Base-by-base conservation (phyloP, 352 stramenopile genomes). In the Phytophthora sp. region DNA sequence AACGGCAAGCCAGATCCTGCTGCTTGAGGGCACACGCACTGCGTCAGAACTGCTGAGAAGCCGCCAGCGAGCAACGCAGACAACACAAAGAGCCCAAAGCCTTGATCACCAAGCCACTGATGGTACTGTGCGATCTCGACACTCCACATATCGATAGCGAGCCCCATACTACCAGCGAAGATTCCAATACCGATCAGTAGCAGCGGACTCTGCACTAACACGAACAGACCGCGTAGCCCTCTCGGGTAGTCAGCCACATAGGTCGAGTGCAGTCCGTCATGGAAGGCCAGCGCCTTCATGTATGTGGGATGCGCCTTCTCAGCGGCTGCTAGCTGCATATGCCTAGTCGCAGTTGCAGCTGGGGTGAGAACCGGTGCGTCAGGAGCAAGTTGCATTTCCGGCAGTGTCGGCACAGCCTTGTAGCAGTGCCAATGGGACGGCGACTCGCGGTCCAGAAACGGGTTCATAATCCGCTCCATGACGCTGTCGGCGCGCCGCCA, bases 381-480 rank as follows among this genome's bases (percentile, higher is more conserved):
- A 11, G 62, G 24, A 20, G 41, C 13, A 27, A 54, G 35, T 42
- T 66, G 46, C 26, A 65, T 46, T 38, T 58, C 29, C 15, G 56
- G 56, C n/a, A 64, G 36, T 7, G 59, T 63, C 11, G 49, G 50
- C 21, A 65, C 29, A 16, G 69, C 50, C 31, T 66, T 50, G 36
- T 69, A 73, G 18, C 33, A 18, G 9, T 51, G 27, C 54, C 65
- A 71, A 23, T 70, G 53, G 4, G 58, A 70, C 11, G 63, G 46
- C 26, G 69, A 70, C 20, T 89, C 69, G n/a, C 82, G 78, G 50
- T 91, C 82, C 45, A 91, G 61, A 33, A 80, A 73, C 57, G 82
- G 82, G 53, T 91, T 88, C 80, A 87, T 88, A 55, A 89, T 89
- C 39, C 84, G 80, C 67, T 88, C 76, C 80, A 91, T 89, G 44